Evolutionary conservation across 345 rosid species (phyloP), one percentile per base, ranked within the genome.

Genomic region (Citrus trifoliata): DNA sequence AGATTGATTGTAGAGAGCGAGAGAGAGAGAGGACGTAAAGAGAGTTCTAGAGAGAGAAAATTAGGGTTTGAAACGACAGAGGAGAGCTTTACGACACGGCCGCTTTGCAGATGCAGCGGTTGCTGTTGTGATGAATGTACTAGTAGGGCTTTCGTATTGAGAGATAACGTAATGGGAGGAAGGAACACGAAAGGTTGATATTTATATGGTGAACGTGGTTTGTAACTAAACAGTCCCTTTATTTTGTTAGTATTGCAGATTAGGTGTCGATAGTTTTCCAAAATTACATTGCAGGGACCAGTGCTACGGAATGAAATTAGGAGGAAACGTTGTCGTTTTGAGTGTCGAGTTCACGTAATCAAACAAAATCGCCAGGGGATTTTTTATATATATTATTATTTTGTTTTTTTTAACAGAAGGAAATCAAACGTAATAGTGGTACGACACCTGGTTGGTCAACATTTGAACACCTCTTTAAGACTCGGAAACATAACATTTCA

Each of bases 131-230:
- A 62, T 16, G 27, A 48, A 56, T 27, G 53, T 46, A 13, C 51
- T 12, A 12, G 51, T 40, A 65, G 78, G 81, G 81, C 78, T 46
- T 18, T 42, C 22, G 1, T 32, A 32, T 24, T 14, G 48, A 7
- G 32, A 69, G 83, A 70, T 10, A 82, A 78, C 74, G 77, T 25
- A 27, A 1, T 10, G 18, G 25, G 65, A 12, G 51, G 30, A 42
- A 27, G 48, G 22, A 24, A 51, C 60, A 37, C 21, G 75, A 27
- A 48, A 37, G 65, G 9, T 51, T 66, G 63, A 30, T 1, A 65
- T 76, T 71, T 82, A 76, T 71, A 24, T 71, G 71, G 72, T 28
- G 32, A 10, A 42, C 65, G 27, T 37, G 60, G 27, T 37, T 70
- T 71, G 18, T 42, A 59, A 27, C 38, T 2, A 1, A 3, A 40